Conservation (phyloP, 129 eudicot species). For the Saposhnikovia divaricata region DNA sequence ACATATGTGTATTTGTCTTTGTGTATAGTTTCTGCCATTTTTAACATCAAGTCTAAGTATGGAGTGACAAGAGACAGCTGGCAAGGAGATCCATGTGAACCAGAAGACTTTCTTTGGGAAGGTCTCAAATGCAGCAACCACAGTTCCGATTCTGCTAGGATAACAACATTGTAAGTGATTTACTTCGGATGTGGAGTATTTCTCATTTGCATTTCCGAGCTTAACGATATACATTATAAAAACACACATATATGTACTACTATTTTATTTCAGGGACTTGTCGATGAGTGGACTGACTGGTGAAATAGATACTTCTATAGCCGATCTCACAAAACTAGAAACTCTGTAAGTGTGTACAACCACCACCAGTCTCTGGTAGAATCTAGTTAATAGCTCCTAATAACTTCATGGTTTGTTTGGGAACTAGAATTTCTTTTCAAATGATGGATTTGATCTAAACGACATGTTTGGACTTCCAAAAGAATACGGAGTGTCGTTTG, state of each 20-base stretch:
- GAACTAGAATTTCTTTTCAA: not conserved
- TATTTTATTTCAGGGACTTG: not conserved
- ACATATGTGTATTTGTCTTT: not conserved
- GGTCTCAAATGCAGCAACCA: not conserved
- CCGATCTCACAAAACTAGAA: not conserved
- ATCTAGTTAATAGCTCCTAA: not conserved
- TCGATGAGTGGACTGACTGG: not conserved
- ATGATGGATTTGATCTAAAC: not conserved
- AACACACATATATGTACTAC: not conserved
- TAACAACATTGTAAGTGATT: not conserved
- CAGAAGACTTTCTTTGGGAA: not conserved
- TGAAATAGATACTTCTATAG: not conserved
- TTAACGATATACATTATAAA: not conserved
- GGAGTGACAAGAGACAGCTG: not conserved
- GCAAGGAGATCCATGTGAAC: conserved; percentile 7
- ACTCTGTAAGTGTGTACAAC: not conserved
- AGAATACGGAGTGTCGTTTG: no score
- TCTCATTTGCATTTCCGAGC: not conserved
- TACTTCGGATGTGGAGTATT: not conserved
- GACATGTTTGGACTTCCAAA: not conserved
- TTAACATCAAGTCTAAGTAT: not conserved
- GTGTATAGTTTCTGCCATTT: not conserved
- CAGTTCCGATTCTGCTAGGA: not conserved
- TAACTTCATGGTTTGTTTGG: not conserved
- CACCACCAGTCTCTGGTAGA: not conserved